Evolutionary conservation across 2,329 filamentous ascomycete genomes (phyloP), one percentile per base, ranked within the genome.

Genomic region (Monosporascus cannonballus): DNA sequence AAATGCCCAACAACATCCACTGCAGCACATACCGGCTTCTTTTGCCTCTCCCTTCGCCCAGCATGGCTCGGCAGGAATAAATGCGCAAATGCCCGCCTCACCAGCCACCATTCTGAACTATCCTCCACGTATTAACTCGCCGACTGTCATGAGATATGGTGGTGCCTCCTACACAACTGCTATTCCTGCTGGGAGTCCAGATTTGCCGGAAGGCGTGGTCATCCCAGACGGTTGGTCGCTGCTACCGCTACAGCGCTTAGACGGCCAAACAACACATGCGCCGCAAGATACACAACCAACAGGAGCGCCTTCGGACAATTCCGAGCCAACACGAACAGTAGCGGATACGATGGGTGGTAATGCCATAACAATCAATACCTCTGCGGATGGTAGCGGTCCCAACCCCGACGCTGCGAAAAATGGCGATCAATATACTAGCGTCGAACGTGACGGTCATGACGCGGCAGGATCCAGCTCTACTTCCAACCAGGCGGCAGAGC

Each of bases 151-250:
- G 44, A 72, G 79, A 50, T 78, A 84, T 56, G 73, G 73, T 24
- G 71, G 71, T 11, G 61, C 74, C 15, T 64, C 72, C 2, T 74
- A 76, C 42, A 68, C 76, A 9, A 67, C 74, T 15, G 71, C 78
- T 1, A 84, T 86, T 49, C 80, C 81, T 4, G 72, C 83, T 3
- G 83, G 82, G 18, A 84, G 81, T 59, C 67, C 79, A 20, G 81
- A 85, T 7, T 72, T 87, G 8, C 84, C 84, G 0, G 77, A 83
- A 51, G 84, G 84, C 6, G 74, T 87, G n/a, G 75, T 78, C 5
- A 76, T 87, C 20, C 84, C 84, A 2, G 74, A 78, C 27, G 84
- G 84, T 5, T 87, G 84, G 84, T 80, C 81, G 22, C 67, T 87
- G 39, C 69, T 86, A 46, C 84, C 84, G 24, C 71, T 87, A 2